Conservation (phyloP, 345 rosid genomes). For the Adansonia digitata region DNA sequence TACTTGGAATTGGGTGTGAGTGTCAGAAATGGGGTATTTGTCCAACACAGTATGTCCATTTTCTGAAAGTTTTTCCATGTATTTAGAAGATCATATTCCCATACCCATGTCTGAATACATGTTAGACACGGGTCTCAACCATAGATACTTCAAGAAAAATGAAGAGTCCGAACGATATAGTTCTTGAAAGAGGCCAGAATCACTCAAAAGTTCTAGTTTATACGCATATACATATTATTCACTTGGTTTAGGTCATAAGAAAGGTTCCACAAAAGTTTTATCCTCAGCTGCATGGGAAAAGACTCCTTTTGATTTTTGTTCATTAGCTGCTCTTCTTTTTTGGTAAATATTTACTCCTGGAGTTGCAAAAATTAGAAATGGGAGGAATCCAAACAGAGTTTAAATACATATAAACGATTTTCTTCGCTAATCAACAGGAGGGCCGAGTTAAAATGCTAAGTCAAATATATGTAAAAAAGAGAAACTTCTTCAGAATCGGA, state of each 20-base stretch:
- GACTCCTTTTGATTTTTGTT: background rate
- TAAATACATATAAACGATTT: background rate
- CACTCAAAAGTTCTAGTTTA: background rate
- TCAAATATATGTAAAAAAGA: background rate
- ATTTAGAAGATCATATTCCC: too few species aligned
- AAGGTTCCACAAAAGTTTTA: background rate
- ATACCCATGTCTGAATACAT: too few species aligned
- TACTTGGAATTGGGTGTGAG: too few species aligned
- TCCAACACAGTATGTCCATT: too few species aligned
- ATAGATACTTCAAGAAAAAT: too few species aligned
- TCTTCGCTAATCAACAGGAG: background rate
- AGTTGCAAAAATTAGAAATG: background rate
- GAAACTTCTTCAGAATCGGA: background rate
- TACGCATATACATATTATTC: background rate
- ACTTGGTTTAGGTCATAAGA: background rate
- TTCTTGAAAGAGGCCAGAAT: background rate
- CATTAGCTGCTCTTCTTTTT: background rate
- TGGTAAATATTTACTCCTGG: background rate
- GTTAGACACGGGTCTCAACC: too few species aligned
- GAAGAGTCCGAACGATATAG: too few species aligned
- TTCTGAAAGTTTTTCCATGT: too few species aligned
- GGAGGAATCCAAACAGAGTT: background rate
- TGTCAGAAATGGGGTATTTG: too few species aligned
- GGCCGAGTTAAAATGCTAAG: background rate
- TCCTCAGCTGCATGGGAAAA: background rate